These are phyloP conservation scores for Rosa chinensis DNA, from an alignment of 306 rosid genomes.

Conservation along the genomic window DNA sequence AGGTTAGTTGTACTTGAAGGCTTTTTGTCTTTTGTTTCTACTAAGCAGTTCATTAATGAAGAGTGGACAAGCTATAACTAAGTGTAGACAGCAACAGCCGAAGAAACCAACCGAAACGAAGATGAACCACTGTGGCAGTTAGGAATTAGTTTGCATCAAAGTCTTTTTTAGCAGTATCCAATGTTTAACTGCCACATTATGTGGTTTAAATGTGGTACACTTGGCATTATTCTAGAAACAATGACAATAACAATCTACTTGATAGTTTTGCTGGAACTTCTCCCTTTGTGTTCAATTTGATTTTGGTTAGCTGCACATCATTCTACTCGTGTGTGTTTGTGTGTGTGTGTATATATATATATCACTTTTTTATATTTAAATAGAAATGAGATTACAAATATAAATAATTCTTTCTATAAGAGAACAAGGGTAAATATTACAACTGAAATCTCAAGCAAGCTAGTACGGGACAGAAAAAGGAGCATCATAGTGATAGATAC, in stretches of 20 bases:
- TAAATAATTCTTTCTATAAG: too few species aligned
- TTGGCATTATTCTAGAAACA: neutral
- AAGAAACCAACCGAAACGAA: neutral
- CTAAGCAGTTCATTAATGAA: neutral
- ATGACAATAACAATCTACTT: neutral
- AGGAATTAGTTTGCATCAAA: neutral
- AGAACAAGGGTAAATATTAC: neutral
- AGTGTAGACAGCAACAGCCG: neutral
- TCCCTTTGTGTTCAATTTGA: too few species aligned
- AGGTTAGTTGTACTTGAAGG: constrained; percentile 59
- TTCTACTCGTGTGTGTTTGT: neutral
- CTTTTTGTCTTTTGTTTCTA: neutral
- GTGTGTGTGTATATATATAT: too few species aligned
- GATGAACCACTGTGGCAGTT: neutral
- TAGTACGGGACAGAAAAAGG: neutral
- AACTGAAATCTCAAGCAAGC: neutral
- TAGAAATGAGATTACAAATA: too few species aligned
- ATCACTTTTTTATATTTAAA: too few species aligned
- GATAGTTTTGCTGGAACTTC: neutral
- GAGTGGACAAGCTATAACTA: neutral
- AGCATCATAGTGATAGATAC: neutral
- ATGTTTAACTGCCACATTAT: neutral
- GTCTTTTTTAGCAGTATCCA: neutral
- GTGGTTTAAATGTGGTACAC: neutral
- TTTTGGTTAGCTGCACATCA: neutral